Percentiles rank a stretch among this genome's conserved stretches.
These are phyloP conservation scores for Barnettozyma botsteinii DNA, from an alignment of 805 yeast species.

Conservation along the genomic window DNA sequence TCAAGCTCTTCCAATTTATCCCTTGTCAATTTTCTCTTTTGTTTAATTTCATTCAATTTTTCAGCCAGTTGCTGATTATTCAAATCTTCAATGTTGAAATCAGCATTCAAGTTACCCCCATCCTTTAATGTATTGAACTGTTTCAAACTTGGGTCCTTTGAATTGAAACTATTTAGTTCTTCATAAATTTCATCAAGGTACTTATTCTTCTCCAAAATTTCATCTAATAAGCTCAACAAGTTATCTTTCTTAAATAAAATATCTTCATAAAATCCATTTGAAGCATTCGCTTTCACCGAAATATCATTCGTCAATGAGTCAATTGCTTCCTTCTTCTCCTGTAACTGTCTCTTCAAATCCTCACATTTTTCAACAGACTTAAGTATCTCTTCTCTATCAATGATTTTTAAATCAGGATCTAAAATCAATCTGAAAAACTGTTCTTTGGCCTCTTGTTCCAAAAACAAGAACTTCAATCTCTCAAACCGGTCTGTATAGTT, in stretches of 20 bases:
- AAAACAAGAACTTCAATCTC: conserved; percentile 55
- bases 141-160: conserved; percentile 16
- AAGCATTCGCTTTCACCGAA: neutral
- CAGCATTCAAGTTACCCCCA: neutral
- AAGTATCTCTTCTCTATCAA: conserved; percentile 32
- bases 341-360: conserved; percentile 25
- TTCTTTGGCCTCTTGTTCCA: conserved; percentile 70
- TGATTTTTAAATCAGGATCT: conserved; percentile 25
- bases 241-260: conserved; percentile 3
- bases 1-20: conserved; percentile 1
- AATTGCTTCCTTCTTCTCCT: conserved; percentile 18
- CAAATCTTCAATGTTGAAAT: conserved; percentile 3
- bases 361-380: conserved; percentile 25
- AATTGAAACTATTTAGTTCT: conserved; percentile 12
- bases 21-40: conserved; percentile 5
- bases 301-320: conserved; percentile 7
- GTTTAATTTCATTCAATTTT: conserved; percentile 1
- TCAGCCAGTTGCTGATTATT: neutral
- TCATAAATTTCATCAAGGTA: conserved; percentile 14
- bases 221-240: conserved; percentile 1
- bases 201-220: conserved; percentile 1
- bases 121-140: neutral
- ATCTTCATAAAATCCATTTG: conserved; percentile 2
- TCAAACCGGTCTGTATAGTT: conserved; percentile 31
- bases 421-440: conserved; percentile 52